These are phyloP conservation scores for Mortierella claussenii DNA, from an alignment of 192 early-diverging fungal genomes.

Conservation along the genomic window DNA sequence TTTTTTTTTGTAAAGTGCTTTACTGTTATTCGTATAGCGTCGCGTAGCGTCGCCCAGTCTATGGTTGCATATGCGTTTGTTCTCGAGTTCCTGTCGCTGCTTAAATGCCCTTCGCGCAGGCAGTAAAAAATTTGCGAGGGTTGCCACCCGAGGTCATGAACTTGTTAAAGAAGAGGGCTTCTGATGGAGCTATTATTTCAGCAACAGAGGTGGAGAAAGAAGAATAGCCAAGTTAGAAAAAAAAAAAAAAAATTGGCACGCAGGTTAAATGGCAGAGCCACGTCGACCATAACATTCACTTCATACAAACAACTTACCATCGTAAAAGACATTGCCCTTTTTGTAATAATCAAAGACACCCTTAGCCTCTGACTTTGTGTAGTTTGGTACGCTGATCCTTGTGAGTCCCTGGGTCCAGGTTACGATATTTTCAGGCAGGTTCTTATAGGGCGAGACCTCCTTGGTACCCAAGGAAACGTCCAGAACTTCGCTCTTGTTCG, in stretches of 20 bases:
- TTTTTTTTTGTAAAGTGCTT: background rate
- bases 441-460: constrained; percentile 49
- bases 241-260: background rate
- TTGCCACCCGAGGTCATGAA: constrained; percentile 53
- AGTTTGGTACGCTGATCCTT: constrained; percentile 48
- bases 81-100: background rate
- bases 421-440: constrained; percentile 25
- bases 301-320: constrained; percentile 22
- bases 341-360: constrained; percentile 61
- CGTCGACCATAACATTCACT: too few relatives aligned
- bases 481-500: constrained; percentile 53
- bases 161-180: constrained; percentile 44
- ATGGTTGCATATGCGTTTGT: background rate
- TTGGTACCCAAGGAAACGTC: constrained; percentile 51
- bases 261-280: background rate
- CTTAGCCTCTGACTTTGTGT: constrained; percentile 57
- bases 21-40: background rate
- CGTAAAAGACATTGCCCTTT: constrained; percentile 45
- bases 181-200: constrained; percentile 37
- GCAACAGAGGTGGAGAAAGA: constrained; percentile 1
- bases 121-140: constrained; percentile 59
- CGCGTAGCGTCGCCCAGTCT: too few relatives aligned
- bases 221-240: background rate
- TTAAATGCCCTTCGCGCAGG: constrained; percentile 53
- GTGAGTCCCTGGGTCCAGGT: constrained; percentile 52